These are phyloP conservation scores for Aspergillus homomorphus DNA, from an alignment of 495 filamentous ascomycete species.

Conservation along the genomic window DNA sequence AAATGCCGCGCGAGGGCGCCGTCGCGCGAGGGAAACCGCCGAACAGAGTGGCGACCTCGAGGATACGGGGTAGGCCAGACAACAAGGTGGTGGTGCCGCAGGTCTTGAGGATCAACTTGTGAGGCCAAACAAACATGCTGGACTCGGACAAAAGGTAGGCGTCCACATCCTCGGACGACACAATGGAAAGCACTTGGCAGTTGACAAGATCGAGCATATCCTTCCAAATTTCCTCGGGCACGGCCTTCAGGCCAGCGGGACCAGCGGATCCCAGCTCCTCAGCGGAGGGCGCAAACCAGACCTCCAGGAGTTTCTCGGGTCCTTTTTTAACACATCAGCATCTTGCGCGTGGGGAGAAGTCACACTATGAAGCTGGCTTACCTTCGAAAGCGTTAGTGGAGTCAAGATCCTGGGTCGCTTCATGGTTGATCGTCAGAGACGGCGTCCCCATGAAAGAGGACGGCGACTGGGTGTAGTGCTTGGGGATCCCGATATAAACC, in stretches of 20 bases:
- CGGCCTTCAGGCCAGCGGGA: slow-evolving; percentile 80
- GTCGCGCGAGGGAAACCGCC: slow-evolving; percentile 77
- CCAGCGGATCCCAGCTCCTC: slow-evolving; percentile 66
- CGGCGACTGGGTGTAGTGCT: slow-evolving; percentile 75
- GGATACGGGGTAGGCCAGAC: slow-evolving; percentile 78
- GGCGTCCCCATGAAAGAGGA: slow-evolving; percentile 74
- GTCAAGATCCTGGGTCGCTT: slow-evolving; percentile 90
- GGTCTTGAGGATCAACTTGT: slow-evolving; percentile 98
- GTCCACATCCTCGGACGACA: slow-evolving; percentile 93
- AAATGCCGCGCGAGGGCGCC: slow-evolving; percentile 52
- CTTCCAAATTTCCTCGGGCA: slow-evolving; percentile 83
- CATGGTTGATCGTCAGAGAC: slow-evolving; percentile 93
- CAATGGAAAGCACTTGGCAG: slow-evolving; percentile 94
- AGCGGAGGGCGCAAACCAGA: slow-evolving; percentile 91
- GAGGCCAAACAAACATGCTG: slow-evolving; percentile 98
- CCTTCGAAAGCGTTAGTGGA: slow-evolving; percentile 97
- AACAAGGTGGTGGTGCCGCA: slow-evolving; percentile 97
- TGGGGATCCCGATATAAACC: slow-evolving; percentile 77
- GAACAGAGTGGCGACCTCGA: slow-evolving; percentile 83
- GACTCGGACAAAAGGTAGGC: slow-evolving; percentile 98
- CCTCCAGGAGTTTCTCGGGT: slow-evolving; percentile 96
- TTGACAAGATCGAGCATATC: slow-evolving; percentile 96
- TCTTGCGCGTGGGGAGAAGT: not conserved
- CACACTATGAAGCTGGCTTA: slow-evolving; percentile 29
- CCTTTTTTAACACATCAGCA: slow-evolving; percentile 43